Evolutionary conservation across 2,329 filamentous ascomycete genomes (phyloP).

Genomic region (Calonectria pseudoturangicola): DNA sequence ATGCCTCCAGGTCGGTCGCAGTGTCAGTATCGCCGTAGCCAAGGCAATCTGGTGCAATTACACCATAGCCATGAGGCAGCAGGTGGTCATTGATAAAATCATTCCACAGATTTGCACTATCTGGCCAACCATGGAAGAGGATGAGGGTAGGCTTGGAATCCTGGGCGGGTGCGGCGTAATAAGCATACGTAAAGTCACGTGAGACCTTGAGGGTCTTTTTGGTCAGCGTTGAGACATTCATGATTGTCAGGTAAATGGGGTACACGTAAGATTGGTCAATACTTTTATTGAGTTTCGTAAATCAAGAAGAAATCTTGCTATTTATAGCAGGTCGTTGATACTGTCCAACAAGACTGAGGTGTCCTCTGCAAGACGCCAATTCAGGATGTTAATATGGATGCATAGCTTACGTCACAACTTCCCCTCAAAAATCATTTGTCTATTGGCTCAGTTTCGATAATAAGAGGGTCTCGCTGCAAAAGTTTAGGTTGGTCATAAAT

Average conservation of each 20-base stretch:
- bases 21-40: constrained; percentile 49
- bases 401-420: no score
- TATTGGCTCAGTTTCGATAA: no score
- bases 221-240: background rate
- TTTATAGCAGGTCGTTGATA: no score
- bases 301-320: no score
- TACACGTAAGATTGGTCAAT: no score
- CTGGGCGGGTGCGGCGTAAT: background rate
- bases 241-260: background rate
- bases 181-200: background rate
- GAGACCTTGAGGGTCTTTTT: background rate
- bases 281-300: no score
- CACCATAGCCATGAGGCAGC: constrained; percentile 42
- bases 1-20: constrained; percentile 36
- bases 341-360: no score
- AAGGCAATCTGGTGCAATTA: constrained; percentile 46
- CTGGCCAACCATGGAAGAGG: constrained; percentile 48
- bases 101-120: constrained; percentile 38
- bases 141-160: constrained; percentile 42
- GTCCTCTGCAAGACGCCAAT: no score
- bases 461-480: no score
- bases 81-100: constrained; percentile 42
- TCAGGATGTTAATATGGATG: no score
- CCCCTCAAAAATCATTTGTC: no score
- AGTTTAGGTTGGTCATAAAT: no score